Evolutionary conservation across 768 basidiomycete genomes (phyloP).

Genomic region (Serpula lacrymans): DNA sequence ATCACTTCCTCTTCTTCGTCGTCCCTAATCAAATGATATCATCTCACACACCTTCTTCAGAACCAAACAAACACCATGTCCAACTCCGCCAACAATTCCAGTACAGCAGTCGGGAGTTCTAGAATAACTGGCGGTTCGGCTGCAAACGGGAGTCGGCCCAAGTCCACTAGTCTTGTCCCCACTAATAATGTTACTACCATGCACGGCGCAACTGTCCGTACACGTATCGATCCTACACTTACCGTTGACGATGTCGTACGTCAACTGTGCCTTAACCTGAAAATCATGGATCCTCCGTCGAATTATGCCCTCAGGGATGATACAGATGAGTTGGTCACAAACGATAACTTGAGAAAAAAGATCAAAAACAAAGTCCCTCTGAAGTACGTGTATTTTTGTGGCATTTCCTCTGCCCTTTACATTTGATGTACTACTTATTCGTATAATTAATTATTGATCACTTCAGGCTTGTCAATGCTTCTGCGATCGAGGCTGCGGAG

Average conservation of each 20-base stretch:
- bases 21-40: background rate
- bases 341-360: conserved; percentile 80
- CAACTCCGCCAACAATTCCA: conserved; percentile 26
- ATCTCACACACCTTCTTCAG: conserved; percentile 5
- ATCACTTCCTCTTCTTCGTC: too few species aligned
- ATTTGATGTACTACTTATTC: conserved; percentile 2
- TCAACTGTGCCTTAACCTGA: conserved; percentile 78
- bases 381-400: conserved; percentile 50
- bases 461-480: conserved; percentile 72
- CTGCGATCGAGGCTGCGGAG: conserved; percentile 75
- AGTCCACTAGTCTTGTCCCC: conserved; percentile 58
- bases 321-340: conserved; percentile 78
- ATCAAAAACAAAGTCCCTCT: conserved; percentile 75
- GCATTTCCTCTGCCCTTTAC: background rate
- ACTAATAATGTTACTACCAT: conserved; percentile 82
- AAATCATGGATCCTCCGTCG: conserved; percentile 68
- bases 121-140: conserved; percentile 25
- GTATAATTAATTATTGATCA: conserved; percentile 5
- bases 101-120: conserved; percentile 27
- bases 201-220: conserved; percentile 72
- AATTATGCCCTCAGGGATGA: conserved; percentile 81
- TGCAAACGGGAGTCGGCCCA: conserved; percentile 32
- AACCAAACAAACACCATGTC: conserved; percentile 2
- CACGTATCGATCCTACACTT: conserved; percentile 81
- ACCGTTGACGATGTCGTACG: conserved; percentile 82